Conservation (phyloP, 805 yeast species). For the Blastobotrys attinorum region DNA sequence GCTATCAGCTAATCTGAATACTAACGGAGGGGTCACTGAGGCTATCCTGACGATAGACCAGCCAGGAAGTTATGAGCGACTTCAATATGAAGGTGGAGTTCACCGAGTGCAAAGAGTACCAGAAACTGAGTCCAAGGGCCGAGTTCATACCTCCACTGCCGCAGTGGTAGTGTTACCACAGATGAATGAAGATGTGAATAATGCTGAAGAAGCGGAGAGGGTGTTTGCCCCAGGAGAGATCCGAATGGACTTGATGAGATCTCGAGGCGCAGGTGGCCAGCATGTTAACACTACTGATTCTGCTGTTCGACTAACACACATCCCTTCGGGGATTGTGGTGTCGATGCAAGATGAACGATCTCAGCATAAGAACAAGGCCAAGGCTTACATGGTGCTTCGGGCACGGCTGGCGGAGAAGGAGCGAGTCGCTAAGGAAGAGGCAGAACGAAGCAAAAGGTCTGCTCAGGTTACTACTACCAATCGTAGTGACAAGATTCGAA, state of each 20-base stretch:
- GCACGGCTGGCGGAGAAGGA: slow-evolving; percentile 81
- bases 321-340: slow-evolving; percentile 85
- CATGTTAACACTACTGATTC: slow-evolving; percentile 97
- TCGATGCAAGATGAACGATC: slow-evolving; percentile 92
- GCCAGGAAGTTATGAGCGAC: slow-evolving; percentile 64
- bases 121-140: slow-evolving; percentile 84
- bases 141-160: slow-evolving; percentile 93
- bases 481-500: slow-evolving; percentile 85
- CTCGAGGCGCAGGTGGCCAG: slow-evolving; percentile 97
- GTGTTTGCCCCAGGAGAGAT: slow-evolving; percentile 81
- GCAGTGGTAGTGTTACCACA: slow-evolving; percentile 92
- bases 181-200: slow-evolving; percentile 42
- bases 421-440: slow-evolving; percentile 51
- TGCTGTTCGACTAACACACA: slow-evolving; percentile 87
- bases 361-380: slow-evolving; percentile 89
- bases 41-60: slow-evolving; percentile 69
- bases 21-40: slow-evolving; percentile 53
- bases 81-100: slow-evolving; percentile 88
- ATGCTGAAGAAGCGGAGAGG: slow-evolving; percentile 48
- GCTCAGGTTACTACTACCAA: slow-evolving; percentile 86
- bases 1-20: slow-evolving; percentile 47
- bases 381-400: slow-evolving; percentile 75
- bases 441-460: slow-evolving; percentile 59
- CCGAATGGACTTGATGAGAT: slow-evolving; percentile 92
- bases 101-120: slow-evolving; percentile 95